phyloP scores from a whole-genome alignment of 768 basidiomycete genomes.

The Rickenella mellea region DNA sequence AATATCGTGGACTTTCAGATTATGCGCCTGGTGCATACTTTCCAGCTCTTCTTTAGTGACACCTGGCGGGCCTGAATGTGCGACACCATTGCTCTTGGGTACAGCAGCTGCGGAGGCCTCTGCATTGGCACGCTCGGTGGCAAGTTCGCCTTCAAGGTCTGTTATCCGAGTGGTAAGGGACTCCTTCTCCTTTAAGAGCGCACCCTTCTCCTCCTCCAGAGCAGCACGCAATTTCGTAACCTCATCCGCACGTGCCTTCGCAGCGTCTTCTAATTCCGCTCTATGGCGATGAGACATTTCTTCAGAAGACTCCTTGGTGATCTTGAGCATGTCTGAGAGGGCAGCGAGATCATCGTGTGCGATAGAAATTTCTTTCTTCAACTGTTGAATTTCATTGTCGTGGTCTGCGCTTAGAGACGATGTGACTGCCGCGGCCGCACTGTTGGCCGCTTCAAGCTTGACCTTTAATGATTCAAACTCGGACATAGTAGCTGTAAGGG shows the following conservation, averaged over 20 bases:
- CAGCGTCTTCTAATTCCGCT: slow-evolving; percentile 69
- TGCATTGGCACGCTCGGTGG: slow-evolving; percentile 49
- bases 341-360: slow-evolving; percentile 64
- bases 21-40: slow-evolving; percentile 76
- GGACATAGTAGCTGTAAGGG: slow-evolving; percentile 37
- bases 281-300: slow-evolving; percentile 64
- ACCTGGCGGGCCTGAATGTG: slow-evolving; percentile 30
- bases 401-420: slow-evolving; percentile 32
- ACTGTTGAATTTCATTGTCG: slow-evolving; percentile 41
- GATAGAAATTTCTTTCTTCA: slow-evolving; percentile 48
- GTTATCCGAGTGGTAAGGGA: slow-evolving; percentile 54
- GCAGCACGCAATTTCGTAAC: slow-evolving; percentile 46
- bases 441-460: slow-evolving; percentile 57
- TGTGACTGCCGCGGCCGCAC: slow-evolving; percentile 27
- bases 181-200: slow-evolving; percentile 50
- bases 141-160: slow-evolving; percentile 71
- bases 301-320: slow-evolving; percentile 61
- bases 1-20: slow-evolving; percentile 67
- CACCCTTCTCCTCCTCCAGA: slow-evolving; percentile 53
- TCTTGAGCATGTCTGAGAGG: slow-evolving; percentile 52
- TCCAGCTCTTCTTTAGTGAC: slow-evolving; percentile 73
- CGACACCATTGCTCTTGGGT: slow-evolving; percentile 47
- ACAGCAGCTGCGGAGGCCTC: slow-evolving; percentile 35
- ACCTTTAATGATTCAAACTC: slow-evolving; percentile 49
- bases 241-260: slow-evolving; percentile 61